Percentiles rank a stretch among this genome's conserved stretches.
Evolutionary conservation across 768 basidiomycete species (phyloP).

Genomic region (Mycena metata): DNA sequence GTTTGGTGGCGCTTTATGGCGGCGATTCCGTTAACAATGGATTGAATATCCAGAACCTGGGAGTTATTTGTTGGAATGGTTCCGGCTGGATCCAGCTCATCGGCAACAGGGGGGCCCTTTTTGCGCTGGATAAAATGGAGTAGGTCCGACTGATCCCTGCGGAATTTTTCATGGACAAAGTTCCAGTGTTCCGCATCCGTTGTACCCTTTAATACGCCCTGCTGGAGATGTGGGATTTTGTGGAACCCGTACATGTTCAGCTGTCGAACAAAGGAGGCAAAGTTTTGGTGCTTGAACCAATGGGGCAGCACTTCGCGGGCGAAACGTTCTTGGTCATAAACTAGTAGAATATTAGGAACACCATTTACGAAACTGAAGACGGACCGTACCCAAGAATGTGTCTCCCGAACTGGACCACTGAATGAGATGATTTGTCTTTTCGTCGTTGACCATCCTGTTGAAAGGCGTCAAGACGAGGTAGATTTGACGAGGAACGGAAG

Average conservation of each 20-base stretch:
- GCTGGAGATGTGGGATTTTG: conserved; percentile 95
- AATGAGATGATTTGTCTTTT: conserved; percentile 85
- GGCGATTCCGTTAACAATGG: conserved; percentile 84
- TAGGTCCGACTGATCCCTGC: conserved; percentile 89
- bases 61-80: conserved; percentile 48
- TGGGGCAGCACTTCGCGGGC: conserved; percentile 89
- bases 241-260: conserved; percentile 98
- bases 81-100: conserved; percentile 46
- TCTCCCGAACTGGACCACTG: conserved; percentile 93
- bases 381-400: conserved; percentile 84
- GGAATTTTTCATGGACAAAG: conserved; percentile 92
- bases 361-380: neutral
- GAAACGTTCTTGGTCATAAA: conserved; percentile 92
- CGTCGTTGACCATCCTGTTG: conserved; percentile 91
- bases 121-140: conserved; percentile 92
- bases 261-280: conserved; percentile 91
- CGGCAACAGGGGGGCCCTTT: conserved; percentile 65
- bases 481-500: conserved; percentile 35
- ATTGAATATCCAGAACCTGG: conserved; percentile 80
- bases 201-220: conserved; percentile 90
- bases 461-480: conserved; percentile 28
- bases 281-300: conserved; percentile 99
- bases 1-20: conserved; percentile 94
- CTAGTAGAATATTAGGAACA: conserved; percentile 53
- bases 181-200: conserved; percentile 89